Evolutionary conservation across 768 basidiomycete genomes (phyloP).

Genomic region (Leccinum imitatum): DNA sequence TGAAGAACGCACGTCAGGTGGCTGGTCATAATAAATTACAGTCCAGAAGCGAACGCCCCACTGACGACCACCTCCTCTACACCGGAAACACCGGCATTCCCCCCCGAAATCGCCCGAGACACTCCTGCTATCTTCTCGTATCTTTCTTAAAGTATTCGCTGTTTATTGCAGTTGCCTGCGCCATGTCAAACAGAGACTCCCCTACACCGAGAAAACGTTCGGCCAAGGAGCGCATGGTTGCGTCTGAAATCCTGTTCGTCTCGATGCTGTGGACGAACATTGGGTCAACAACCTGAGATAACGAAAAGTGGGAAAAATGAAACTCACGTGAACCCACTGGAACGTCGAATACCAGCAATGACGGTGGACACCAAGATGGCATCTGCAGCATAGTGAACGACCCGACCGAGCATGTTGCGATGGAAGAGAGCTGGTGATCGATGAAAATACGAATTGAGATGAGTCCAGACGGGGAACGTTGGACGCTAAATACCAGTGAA

Average conservation of each 20-base stretch:
- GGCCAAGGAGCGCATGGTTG: constrained; percentile 70
- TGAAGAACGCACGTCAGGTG: constrained; percentile 27
- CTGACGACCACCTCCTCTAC: constrained; percentile 9
- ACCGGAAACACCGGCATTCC: constrained; percentile 7
- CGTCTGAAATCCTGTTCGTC: constrained; percentile 69
- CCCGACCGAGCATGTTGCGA: constrained; percentile 55
- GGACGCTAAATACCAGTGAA: background rate
- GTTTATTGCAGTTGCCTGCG: constrained; percentile 83
- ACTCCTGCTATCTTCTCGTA: constrained; percentile 31
- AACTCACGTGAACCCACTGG: constrained; percentile 88
- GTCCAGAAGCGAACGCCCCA: constrained; percentile 23
- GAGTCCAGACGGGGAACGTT: background rate
- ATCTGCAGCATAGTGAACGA: constrained; percentile 83
- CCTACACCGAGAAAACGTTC: constrained; percentile 85
- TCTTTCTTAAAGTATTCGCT: constrained; percentile 77
- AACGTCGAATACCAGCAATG: constrained; percentile 85
- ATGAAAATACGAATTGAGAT: constrained; percentile 3
- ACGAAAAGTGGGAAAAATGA: constrained; percentile 3
- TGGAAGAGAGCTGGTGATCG: background rate
- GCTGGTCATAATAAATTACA: constrained; percentile 29
- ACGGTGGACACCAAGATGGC: constrained; percentile 85
- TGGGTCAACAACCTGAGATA: background rate
- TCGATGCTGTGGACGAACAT: constrained; percentile 51
- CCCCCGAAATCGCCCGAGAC: background rate
- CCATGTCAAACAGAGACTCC: constrained; percentile 85